Evolutionary conservation across 768 basidiomycete genomes (phyloP).

Genomic region (Heimioporus sp.): DNA sequence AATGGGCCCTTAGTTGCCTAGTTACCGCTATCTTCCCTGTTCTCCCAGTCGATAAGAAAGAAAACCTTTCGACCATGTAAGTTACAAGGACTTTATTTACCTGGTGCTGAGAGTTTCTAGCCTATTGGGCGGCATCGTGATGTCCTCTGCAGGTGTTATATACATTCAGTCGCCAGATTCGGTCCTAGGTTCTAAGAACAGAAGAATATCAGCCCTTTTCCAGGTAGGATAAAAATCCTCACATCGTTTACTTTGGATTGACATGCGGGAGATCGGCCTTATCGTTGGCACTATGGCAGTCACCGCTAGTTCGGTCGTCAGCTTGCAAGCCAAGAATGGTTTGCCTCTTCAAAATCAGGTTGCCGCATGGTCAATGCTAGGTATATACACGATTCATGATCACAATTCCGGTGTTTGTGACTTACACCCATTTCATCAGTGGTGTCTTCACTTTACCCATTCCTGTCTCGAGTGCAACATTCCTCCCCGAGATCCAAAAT

Average conservation of each 20-base stretch:
- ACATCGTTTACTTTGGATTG: background rate
- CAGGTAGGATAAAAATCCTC: constrained; percentile 19
- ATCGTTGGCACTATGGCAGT: constrained; percentile 48
- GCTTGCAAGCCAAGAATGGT: constrained; percentile 64
- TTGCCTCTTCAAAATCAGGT: constrained; percentile 60
- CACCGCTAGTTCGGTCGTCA: constrained; percentile 55
- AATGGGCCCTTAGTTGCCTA: constrained; percentile 53
- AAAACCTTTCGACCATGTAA: constrained; percentile 60
- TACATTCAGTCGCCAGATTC: constrained; percentile 10
- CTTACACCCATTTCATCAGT: constrained; percentile 40
- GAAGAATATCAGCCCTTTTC: constrained; percentile 8
- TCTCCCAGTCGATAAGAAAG: constrained; percentile 68
- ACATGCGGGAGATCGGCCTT: constrained; percentile 38
- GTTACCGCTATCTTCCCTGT: constrained; percentile 67
- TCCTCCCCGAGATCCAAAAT: constrained; percentile 48
- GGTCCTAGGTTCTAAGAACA: background rate
- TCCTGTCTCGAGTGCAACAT: constrained; percentile 36
- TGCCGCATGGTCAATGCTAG: constrained; percentile 61
- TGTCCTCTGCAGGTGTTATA: constrained; percentile 37
- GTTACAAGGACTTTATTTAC: constrained; percentile 18
- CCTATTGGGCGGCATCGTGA: constrained; percentile 44
- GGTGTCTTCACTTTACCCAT: constrained; percentile 50
- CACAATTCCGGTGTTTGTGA: background rate
- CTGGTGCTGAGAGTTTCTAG: constrained; percentile 28
- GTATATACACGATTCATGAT: constrained; percentile 38